These are phyloP conservation scores for Coffea humblotiana DNA, from an alignment of 305 asterid species.

Conservation along the genomic window DNA sequence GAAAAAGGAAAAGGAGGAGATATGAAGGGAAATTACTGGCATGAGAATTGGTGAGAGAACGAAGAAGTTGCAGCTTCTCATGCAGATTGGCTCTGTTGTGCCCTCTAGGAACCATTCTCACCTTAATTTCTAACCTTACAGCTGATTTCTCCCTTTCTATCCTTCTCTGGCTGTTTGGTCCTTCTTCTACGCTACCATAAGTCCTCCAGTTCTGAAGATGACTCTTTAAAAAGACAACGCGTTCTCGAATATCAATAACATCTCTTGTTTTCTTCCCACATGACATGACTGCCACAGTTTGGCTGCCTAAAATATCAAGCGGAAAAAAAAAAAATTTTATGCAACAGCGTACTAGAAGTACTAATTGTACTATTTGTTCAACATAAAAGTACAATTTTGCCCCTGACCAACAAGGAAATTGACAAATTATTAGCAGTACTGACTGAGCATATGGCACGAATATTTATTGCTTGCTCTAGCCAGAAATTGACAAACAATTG, in stretches of 20 bases:
- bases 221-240: slow-evolving; percentile 46
- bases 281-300: slow-evolving; percentile 17
- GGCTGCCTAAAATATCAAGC: slow-evolving; percentile 7
- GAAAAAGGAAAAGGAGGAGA: neutral
- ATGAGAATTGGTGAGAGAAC: slow-evolving; percentile 83
- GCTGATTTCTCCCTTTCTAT: neutral
- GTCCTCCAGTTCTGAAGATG: slow-evolving; percentile 7
- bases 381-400: slow-evolving; percentile 10
- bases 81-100: slow-evolving; percentile 45
- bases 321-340: slow-evolving; percentile 6
- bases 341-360: too few species aligned
- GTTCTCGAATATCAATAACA: slow-evolving; percentile 56
- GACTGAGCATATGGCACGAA: too few species aligned
- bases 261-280: slow-evolving; percentile 54
- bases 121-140: neutral
- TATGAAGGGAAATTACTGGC: slow-evolving; percentile 53
- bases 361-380: neutral
- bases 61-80: slow-evolving; percentile 85
- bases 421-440: neutral
- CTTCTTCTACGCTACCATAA: neutral
- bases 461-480: too few species aligned
- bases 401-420: neutral
- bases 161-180: neutral
- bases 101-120: slow-evolving; percentile 67
- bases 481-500: too few species aligned